Evolutionary conservation across 495 filamentous ascomycete species (phyloP), one percentile per base, ranked within the genome.

Genomic region (Podospora didyma): DNA sequence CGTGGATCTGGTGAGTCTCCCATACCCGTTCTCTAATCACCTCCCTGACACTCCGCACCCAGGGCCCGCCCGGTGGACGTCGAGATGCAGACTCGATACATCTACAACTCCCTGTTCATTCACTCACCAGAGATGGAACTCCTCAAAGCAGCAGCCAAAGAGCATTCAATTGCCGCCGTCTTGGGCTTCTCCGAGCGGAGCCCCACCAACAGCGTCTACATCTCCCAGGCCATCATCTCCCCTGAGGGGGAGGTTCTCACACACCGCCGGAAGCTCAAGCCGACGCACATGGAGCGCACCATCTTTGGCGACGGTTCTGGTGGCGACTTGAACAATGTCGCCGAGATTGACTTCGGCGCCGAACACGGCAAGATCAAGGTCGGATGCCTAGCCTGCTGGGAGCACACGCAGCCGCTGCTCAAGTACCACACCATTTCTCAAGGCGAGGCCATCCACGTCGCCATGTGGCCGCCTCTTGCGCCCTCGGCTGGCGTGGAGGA

Each of bases 201-300:
- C 31, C 62, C 61, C 10, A 61, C 71, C 14, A 52, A 74, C 56
- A 77, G 75, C 6, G 56, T 85, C 2, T 86, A 85, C 62, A 85
- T 85, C 49, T 65, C 82, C 0, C 83, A 87, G 61, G 72, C 70
- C 7, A 70, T 80, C 44, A 82, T 86, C 53, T 69, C 61, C 0
- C 44, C 69, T 0, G 66, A 73, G 19, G 83, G 83, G 1, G 65
- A 73, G 16, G 63, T 85, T 22, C 53, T 70, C 5, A 67, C 73
- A 28, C 62, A 67, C 16, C 74, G 82, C 0, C 66, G 79, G 10
- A 86, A 86, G 70, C 69, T 85, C 46, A 86, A 87, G 64, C 72
- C 81, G 0, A 86, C 82, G 22, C 83, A 86, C 55, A 79, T 85
- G 74, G 83, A 87, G 63, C 75, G 82, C 6, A 82, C 82, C 0